Evolutionary conservation across 2,329 filamentous ascomycete species (phyloP), one percentile per base, ranked within the genome.

Genomic region (Thyridium curvatum): DNA sequence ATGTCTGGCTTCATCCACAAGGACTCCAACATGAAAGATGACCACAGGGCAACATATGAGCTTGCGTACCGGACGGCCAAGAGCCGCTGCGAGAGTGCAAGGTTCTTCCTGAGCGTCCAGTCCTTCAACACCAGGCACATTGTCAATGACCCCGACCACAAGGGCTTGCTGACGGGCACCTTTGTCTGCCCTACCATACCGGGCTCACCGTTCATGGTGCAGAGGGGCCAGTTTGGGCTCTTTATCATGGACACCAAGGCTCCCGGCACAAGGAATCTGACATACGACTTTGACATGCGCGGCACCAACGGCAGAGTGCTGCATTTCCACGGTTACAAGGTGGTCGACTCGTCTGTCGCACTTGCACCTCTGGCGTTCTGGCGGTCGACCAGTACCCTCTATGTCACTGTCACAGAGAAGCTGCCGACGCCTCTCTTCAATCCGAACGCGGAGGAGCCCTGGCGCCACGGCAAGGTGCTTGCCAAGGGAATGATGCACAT

Each of bases 1-100:
- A 81, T 84, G 77, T 68, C 71, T 8, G 79, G 79, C 9, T 75
- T 73, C 46, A 65, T 84, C 18, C 73, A 79, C 46, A 53, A 59
- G 34, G 64, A 66, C 30, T 52, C 56, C 9, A 58, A 56, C 18
- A 52, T 70, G 31, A 51, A 52, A 6, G 61, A 64, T 9, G 68
- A 74, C 47, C 63, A 67, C 33, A 62, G 60, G 13, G 64, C 69
- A n/a, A 69, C 72, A 3, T 81, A 74, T 50, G 61, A 72, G 42
- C 61, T 71, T 15, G 74, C 74, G 3, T 68, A 68, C 32, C 68
- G 70, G 37, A 68, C 63, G 3, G 77, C 70, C 13, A 66, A 70
- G 44, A 68, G 68, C n/a, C 62, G 69, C 3, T 73, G 71, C 46
- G 72, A 79, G 50, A 66, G 66, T 32, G 75, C 74, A 1, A 67